Evolutionary conservation across 768 basidiomycete species (phyloP).

Genomic region (Cystofilobasidium bisporidii): DNA sequence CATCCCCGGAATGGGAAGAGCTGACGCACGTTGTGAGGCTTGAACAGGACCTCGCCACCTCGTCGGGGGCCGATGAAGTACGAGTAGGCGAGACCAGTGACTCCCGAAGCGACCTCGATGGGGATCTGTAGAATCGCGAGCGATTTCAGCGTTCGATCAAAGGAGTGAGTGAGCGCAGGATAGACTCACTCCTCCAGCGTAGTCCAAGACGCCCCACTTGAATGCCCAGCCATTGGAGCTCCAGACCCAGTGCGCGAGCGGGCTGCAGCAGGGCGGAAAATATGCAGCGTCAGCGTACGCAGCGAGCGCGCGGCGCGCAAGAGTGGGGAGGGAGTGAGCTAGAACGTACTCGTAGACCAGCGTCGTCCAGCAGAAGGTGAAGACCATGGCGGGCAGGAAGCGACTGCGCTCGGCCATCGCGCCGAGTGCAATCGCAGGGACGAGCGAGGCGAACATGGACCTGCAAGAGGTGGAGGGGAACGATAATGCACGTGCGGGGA

Average conservation of each 20-base stretch:
- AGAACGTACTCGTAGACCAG: slow-evolving; percentile 8
- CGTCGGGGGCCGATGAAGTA: slow-evolving; percentile 83
- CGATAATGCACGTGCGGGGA: too few species aligned
- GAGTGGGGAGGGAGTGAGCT: neutral
- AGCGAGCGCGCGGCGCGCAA: too few species aligned
- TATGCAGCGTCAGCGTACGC: neutral
- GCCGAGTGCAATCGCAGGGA: slow-evolving; percentile 65
- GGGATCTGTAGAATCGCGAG: slow-evolving; percentile 52
- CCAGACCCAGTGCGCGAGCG: slow-evolving; percentile 96
- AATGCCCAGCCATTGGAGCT: slow-evolving; percentile 67
- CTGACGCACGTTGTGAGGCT: slow-evolving; percentile 72
- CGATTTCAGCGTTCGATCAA: neutral
- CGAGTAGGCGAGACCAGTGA: slow-evolving; percentile 80
- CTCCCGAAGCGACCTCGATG: slow-evolving; percentile 90
- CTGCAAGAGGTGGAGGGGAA: neutral
- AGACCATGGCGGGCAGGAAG: slow-evolving; percentile 75
- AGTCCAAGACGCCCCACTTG: slow-evolving; percentile 60
- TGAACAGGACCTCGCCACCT: slow-evolving; percentile 81
- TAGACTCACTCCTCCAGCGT: slow-evolving; percentile 61
- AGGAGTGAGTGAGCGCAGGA: too few species aligned
- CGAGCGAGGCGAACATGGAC: slow-evolving; percentile 49
- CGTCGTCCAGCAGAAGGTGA: slow-evolving; percentile 69
- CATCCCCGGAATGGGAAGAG: neutral
- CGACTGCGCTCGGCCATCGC: slow-evolving; percentile 83
- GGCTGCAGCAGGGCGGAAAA: slow-evolving; percentile 54